Percentiles rank a stretch among this genome's conserved stretches.
phyloP scores from a whole-genome alignment of 2,329 filamentous ascomycete species.

The Sphaerulina musiva region DNA sequence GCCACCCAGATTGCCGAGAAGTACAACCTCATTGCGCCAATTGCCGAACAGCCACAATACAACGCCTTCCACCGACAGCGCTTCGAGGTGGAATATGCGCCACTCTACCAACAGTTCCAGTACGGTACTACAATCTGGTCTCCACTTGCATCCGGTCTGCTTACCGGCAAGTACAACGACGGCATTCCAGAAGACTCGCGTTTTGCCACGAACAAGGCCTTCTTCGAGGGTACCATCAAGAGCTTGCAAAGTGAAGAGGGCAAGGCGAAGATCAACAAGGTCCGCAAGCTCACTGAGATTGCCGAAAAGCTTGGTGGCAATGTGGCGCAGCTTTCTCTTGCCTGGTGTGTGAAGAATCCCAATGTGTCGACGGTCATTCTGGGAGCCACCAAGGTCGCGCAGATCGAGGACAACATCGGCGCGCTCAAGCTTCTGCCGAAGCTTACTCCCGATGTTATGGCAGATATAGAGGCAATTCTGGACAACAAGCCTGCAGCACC shows the following conservation, averaged over 20 bases:
- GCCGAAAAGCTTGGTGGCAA: slow-evolving; percentile 46
- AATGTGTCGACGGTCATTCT: slow-evolving; percentile 53
- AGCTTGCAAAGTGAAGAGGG: slow-evolving; percentile 46
- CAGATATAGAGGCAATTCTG: slow-evolving; percentile 41
- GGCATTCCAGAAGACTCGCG: slow-evolving; percentile 56
- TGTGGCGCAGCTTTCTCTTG: slow-evolving; percentile 50
- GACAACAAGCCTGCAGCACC: slow-evolving; percentile 36
- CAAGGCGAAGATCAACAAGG: slow-evolving; percentile 52
- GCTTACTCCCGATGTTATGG: slow-evolving; percentile 36
- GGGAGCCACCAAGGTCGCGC: slow-evolving; percentile 45
- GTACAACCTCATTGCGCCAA: slow-evolving; percentile 54
- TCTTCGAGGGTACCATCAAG: slow-evolving; percentile 53
- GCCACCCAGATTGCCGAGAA: slow-evolving; percentile 50
- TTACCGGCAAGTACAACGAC: slow-evolving; percentile 60
- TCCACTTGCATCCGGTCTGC: slow-evolving; percentile 50
- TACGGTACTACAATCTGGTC: slow-evolving; percentile 54
- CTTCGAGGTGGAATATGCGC: slow-evolving; percentile 56
- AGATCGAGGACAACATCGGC: slow-evolving; percentile 46
- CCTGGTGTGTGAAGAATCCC: slow-evolving; percentile 53
- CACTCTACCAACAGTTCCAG: slow-evolving; percentile 51
- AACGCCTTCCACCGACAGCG: slow-evolving; percentile 56
- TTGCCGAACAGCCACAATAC: slow-evolving; percentile 53
- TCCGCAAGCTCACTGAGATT: slow-evolving; percentile 48
- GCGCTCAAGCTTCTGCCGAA: slow-evolving; percentile 39
- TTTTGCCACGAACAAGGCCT: slow-evolving; percentile 52